A percentile compares a stretch with the other conserved stretches of the same genome.
phyloP scores from a whole-genome alignment of 345 rosid species.

The Zanthoxylum bungeanum region DNA sequence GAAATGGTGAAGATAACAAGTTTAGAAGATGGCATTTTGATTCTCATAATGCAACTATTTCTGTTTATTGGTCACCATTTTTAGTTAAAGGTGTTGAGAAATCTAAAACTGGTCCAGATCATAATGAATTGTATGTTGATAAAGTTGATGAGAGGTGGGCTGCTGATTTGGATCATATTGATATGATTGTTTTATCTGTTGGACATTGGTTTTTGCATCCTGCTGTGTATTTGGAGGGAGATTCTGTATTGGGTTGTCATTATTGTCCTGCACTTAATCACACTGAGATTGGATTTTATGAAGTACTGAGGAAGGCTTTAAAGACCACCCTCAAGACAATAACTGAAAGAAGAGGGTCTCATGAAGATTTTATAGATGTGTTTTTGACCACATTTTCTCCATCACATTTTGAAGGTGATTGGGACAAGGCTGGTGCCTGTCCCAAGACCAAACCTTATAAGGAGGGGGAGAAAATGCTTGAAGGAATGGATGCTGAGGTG shows the following conservation, averaged over 20 bases:
- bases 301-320: slow-evolving; percentile 64
- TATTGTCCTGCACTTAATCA: slow-evolving; percentile 66
- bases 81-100: slow-evolving; percentile 81
- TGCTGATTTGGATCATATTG: slow-evolving; percentile 48
- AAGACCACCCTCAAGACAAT: slow-evolving; percentile 58
- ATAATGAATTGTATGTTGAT: slow-evolving; percentile 67
- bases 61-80: slow-evolving; percentile 97
- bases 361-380: slow-evolving; percentile 27
- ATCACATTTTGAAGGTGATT: slow-evolving; percentile 90
- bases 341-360: slow-evolving; percentile 29
- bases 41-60: slow-evolving; percentile 49
- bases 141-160: slow-evolving; percentile 81
- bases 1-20: slow-evolving; percentile 70
- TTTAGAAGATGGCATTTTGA: slow-evolving; percentile 75
- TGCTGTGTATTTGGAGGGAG: slow-evolving; percentile 72
- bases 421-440: slow-evolving; percentile 94
- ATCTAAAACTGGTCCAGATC: slow-evolving; percentile 53
- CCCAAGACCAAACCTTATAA: slow-evolving; percentile 66
- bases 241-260: slow-evolving; percentile 76
- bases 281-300: slow-evolving; percentile 79
- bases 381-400: slow-evolving; percentile 81
- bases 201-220: slow-evolving; percentile 98
- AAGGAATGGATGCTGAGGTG: slow-evolving; percentile 80
- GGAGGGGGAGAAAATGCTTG: slow-evolving; percentile 58
- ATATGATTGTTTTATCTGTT: slow-evolving; percentile 60